Conservation (phyloP, 352 stramenopile genomes). For the Stramenopiles sp. region DNA sequence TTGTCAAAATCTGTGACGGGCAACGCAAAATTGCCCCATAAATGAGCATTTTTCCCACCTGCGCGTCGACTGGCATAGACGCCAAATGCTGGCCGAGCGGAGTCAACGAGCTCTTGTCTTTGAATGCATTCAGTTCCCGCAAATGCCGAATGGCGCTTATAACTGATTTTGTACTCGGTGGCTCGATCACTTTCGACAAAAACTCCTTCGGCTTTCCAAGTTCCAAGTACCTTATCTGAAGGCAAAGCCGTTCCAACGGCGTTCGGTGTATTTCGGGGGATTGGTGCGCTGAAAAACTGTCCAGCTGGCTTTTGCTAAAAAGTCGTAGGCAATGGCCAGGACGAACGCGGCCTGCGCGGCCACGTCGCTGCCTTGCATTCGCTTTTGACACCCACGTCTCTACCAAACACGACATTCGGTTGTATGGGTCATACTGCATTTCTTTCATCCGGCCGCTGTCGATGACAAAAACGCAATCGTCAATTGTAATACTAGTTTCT, state of each 20-base stretch:
- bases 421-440: constrained; percentile 40
- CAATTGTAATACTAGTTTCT: constrained; percentile 84
- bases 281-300: constrained; percentile 39
- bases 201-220: constrained; percentile 58
- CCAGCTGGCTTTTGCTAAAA: constrained; percentile 41
- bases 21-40: constrained; percentile 77
- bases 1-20: constrained; percentile 45
- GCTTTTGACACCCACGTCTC: constrained; percentile 56
- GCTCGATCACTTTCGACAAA: constrained; percentile 65
- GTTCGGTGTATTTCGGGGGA: constrained; percentile 86
- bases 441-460: constrained; percentile 61
- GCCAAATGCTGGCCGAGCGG: constrained; percentile 72
- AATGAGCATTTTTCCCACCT: constrained; percentile 89
- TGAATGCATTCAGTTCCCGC: constrained; percentile 58
- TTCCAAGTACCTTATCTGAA: constrained; percentile 78
- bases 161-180: constrained; percentile 58
- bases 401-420: constrained; percentile 38
- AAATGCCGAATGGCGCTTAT: constrained; percentile 67
- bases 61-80: constrained; percentile 79
- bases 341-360: constrained; percentile 43
- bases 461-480: constrained; percentile 65
- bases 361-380: constrained; percentile 48
- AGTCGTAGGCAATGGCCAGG: constrained; percentile 48
- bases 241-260: constrained; percentile 74
- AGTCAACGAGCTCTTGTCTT: constrained; percentile 45